Evolutionary conservation across 176 grass and related monocot genomes (phyloP), one percentile per base, ranked within the genome.

Genomic region (Secale cereale): DNA sequence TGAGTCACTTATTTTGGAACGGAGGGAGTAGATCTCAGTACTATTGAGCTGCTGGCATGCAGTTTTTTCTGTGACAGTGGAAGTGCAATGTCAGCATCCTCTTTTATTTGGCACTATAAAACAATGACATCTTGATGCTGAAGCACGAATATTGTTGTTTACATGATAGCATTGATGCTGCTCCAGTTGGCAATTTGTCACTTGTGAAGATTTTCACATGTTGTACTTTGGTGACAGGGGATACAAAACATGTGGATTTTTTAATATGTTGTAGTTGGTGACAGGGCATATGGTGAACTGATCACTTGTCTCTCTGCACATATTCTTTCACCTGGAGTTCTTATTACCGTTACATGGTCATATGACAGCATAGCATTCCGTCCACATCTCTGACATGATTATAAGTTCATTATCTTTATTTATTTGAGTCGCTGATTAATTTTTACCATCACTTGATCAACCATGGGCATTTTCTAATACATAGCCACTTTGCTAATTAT

Each of bases 21-120:
- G n/a, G n/a, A n/a, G n/a, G n/a, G n/a, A n/a, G 30, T 45, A 74
- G 81, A 80, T 88, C 87, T 74, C 81, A 56, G 64, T 54, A 6
- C 54, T 37, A 32, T 56, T 16, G 74, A 54, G 54, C 40, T 63
- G 30, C 64, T 57, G 57, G 2, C 59, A 13, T 30, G 19, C 4
- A 30, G 3, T 78, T 82, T 72, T 25, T 72, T 19, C 39, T 27
- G 32, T 65, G 13, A 70, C 10, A 36, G 28, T 77, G 56, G 5
- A 54, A 56, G 15, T 68, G 39, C 78, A 85, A 76, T 59, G 69
- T 26, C 78, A 77, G 73, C 28, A 8, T 77, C 17, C 16, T 10
- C 54, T 74, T 77, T 77, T 54, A 20, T 72, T 30, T 78, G 33
- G 19, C 63, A 6, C 22, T 83, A 77, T 74, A 35, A 35, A 35